Base-by-base conservation (phyloP, 352 stramenopile genomes). In the Elongisporangium undulatum region DNA sequence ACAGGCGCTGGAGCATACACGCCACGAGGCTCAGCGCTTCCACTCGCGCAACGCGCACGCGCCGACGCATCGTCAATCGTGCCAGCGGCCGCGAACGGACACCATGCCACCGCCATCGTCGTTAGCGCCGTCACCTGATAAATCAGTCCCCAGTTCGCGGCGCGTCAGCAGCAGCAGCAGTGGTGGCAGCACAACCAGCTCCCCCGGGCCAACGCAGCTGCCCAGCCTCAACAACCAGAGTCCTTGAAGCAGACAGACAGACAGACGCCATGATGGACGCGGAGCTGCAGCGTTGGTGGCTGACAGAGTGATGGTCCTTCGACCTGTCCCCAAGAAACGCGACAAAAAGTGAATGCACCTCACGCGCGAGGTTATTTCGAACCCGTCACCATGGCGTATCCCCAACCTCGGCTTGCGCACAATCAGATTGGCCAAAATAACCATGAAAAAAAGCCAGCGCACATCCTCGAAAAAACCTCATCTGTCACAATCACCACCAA, bases 1-100 rank as follows among this genome's bases (percentile, higher is more conserved):
- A 21, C 73, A 85, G 55, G 82, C 84, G 4, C 82, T 94, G 29
- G 84, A 94, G 58, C 67, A 59, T n/a, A 79, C 76, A 13, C 55
- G 73, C 5, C 66, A 76, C 20, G 71, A 84, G 5, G 63, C 62
- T 21, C 34, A 45, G 12, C 34, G 34, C 34, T 45, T 45, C 34
- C 34, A 45, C 34, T 15, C 2, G 7, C 34, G 34, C 34, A 45
- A 45, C 12, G 34, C 34, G 1, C 34, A 45, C 34, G 34, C 12
- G 34, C 34, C 34, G 34, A 45, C 34, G 34, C 34, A 45, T 17
- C 34, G 34, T 45, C 34, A 45, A 45, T 45, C 34, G 34, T 45
- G 34, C 17, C 34, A 17, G 34, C 34, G 34, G 13, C 34, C 13
- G 34, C 34, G 34, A 45, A 9, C 10, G 34, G 34, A 45, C 34